Conservation (phyloP, 1,139 yeast species). For the Taphrina wiesneri region DNA sequence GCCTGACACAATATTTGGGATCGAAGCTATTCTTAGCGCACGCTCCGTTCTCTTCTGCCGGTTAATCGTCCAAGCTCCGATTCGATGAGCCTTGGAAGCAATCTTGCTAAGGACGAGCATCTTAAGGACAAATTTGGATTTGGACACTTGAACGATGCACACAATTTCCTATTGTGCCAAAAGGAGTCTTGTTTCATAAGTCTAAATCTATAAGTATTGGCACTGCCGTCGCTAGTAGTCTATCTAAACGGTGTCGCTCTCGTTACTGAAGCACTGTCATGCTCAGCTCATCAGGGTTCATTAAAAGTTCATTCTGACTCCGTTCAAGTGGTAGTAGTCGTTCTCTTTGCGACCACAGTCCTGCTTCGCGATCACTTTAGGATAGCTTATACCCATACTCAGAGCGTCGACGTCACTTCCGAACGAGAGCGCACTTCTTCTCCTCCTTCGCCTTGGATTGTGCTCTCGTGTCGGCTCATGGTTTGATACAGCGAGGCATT, state of each 20-base stretch:
- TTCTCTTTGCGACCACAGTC: background rate
- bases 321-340: conserved; percentile 11
- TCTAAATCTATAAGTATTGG: background rate
- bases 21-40: background rate
- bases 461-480: background rate
- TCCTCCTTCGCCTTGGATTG: background rate
- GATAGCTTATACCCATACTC: background rate
- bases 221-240: background rate
- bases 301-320: conserved; percentile 9
- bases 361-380: background rate
- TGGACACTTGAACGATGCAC: background rate
- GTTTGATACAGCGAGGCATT: background rate
- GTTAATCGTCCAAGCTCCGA: no score
- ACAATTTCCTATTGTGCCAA: no score
- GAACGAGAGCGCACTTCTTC: conserved; percentile 6
- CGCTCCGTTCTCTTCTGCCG: background rate
- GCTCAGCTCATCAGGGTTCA: background rate
- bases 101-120: no score
- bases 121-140: no score
- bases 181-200: background rate
- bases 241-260: background rate
- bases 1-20: background rate
- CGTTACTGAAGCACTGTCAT: no score
- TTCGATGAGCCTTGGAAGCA: no score
- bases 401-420: conserved; percentile 4